Evolutionary conservation across 768 basidiomycete species (phyloP), one percentile per base, ranked within the genome.

Genomic region (Tylopilus felleus): DNA sequence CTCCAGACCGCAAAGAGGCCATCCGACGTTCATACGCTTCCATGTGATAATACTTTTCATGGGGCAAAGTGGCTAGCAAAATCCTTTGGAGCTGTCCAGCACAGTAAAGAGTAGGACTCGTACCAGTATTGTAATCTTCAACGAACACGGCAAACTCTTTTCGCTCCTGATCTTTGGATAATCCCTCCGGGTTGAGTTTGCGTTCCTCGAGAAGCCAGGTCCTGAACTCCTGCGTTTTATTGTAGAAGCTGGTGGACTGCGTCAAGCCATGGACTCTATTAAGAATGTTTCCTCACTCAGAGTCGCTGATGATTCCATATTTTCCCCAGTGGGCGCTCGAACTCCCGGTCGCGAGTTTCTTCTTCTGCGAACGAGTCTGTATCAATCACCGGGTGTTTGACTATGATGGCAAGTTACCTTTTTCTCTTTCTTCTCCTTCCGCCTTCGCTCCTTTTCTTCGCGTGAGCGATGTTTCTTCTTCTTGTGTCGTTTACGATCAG

Each of bases 11-110:
- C 46, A 96, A 73, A 21, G 90, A 84, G 35, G 81, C 70, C 94
- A 96, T 96, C 44, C 91, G 85, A 21, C 76, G 76, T 56, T 94
- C 91, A 67, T 93, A 93, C 6, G 82, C 79, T 51, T 83, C 84
- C 81, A 95, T 92, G 65, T 94, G 82, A 70, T 96, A 96, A 70
- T 94, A 97, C 68, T 97, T 97, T 68, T 95, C 93, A 63, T 96
- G 89, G 10, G 94, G 91, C 3, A 97, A 77, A 4, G 94, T 97
- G 14, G 93, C 93, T 93, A 55, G 17, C 21, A 47, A 49, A 19
- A 16, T 19, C 16, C 2, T 28, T 63, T 13, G 31, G 22, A n/a
- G n/a, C 19, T 25, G 41, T 45, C 35, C 33, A 22, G 46, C 19
- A 47, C 31, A 12, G 33, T 31, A 21, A 9, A 51, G 22, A 21